phyloP scores from a whole-genome alignment of 306 rosid species.

The Dryas octopetala region DNA sequence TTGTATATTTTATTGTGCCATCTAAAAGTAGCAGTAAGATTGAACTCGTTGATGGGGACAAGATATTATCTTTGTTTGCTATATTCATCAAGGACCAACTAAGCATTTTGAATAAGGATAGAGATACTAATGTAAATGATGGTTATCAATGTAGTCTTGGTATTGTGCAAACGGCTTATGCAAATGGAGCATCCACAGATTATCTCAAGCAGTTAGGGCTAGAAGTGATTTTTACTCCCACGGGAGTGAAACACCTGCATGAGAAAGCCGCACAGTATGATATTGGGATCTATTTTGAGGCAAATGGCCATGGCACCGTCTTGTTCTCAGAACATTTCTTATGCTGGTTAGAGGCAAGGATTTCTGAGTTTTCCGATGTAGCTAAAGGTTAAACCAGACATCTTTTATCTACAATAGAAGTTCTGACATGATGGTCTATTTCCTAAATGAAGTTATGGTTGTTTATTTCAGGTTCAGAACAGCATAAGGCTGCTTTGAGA shows the following conservation, averaged over 20 bases:
- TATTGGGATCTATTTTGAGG: constrained; percentile 93
- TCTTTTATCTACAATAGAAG: constrained; percentile 26
- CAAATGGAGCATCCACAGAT: constrained; percentile 86
- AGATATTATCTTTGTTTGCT: constrained; percentile 79
- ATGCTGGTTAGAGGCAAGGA: constrained; percentile 52
- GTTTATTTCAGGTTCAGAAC: constrained; percentile 58
- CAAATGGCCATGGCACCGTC: constrained; percentile 96
- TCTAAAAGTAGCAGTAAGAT: constrained; percentile 51
- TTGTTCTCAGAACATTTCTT: constrained; percentile 71
- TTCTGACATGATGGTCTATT: constrained; percentile 17
- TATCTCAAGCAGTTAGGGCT: constrained; percentile 74
- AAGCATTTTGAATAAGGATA: constrained; percentile 51
- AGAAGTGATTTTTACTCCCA: constrained; percentile 77
- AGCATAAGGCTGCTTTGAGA: constrained; percentile 71
- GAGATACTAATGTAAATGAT: constrained; percentile 25
- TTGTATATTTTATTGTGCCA: constrained; percentile 71
- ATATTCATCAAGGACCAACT: constrained; percentile 75
- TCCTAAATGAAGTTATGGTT: constrained; percentile 19
- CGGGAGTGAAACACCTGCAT: constrained; percentile 88
- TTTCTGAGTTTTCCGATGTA: constrained; percentile 41
- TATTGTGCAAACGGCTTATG: constrained; percentile 91
- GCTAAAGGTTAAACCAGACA: constrained; percentile 47
- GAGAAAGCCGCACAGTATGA: constrained; percentile 81
- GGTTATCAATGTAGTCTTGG: constrained; percentile 55
- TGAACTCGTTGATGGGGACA: constrained; percentile 89